Conservation (phyloP, 176 grass and related monocot species). For the Triticum urartu region DNA sequence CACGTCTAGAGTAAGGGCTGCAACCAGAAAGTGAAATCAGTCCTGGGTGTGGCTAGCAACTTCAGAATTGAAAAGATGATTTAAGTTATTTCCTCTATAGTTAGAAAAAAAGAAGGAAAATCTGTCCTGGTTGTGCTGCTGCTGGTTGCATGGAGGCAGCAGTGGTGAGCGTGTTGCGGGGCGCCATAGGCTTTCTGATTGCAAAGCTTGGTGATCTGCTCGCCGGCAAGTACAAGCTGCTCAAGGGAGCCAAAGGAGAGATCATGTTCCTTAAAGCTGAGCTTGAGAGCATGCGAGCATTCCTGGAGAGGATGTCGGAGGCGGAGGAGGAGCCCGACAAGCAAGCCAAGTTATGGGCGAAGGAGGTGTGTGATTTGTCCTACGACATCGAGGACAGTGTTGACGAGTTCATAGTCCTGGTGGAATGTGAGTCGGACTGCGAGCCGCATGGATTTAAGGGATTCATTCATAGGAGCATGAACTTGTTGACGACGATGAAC, state of each 20-base stretch:
- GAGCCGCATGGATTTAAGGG: background rate
- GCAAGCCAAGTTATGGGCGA: background rate
- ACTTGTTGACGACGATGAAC: background rate
- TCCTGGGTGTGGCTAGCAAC: no score
- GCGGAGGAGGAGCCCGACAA: background rate
- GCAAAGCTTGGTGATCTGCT: background rate
- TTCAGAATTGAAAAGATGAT: no score
- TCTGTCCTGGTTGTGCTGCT: background rate
- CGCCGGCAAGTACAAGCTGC: background rate
- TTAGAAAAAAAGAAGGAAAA: no score
- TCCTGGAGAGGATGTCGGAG: background rate
- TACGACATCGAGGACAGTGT: background rate
- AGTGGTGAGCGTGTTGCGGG: background rate
- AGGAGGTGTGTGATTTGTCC: background rate
- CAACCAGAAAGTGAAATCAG: background rate
- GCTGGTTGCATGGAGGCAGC: background rate
- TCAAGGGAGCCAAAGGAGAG: background rate
- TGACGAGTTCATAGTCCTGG: background rate
- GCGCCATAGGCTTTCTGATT: background rate
- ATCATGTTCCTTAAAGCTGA: background rate
- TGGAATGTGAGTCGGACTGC: background rate
- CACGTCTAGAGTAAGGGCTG: background rate
- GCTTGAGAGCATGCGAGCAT: background rate
- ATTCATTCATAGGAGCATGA: background rate
- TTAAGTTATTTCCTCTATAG: no score